Conservation (phyloP, 768 basidiomycete species). For the Pleurotus djamor region DNA sequence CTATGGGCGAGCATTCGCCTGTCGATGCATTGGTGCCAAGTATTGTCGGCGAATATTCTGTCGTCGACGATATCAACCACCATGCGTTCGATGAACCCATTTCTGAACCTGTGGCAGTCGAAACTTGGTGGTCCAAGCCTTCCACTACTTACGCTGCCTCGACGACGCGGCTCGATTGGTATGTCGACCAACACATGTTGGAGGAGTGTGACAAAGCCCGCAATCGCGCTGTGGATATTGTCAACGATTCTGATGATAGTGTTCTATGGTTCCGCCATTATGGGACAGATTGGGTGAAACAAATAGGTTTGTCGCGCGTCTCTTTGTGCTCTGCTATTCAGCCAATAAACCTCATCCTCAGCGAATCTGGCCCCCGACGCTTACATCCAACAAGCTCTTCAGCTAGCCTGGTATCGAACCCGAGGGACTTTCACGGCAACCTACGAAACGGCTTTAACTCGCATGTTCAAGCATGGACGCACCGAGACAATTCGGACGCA, state of each 20-base stretch:
- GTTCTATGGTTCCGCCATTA: slow-evolving; percentile 82
- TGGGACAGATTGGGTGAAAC: slow-evolving; percentile 87
- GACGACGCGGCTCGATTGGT: slow-evolving; percentile 71
- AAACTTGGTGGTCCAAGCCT: neutral
- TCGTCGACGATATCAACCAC: slow-evolving; percentile 64
- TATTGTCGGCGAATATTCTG: slow-evolving; percentile 79
- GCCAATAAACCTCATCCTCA: slow-evolving; percentile 5
- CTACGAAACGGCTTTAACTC: slow-evolving; percentile 90
- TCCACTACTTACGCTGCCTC: slow-evolving; percentile 9
- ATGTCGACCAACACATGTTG: slow-evolving; percentile 56
- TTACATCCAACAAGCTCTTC: slow-evolving; percentile 88
- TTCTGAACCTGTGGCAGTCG: neutral
- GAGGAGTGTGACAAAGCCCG: slow-evolving; percentile 59
- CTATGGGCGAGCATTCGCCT: slow-evolving; percentile 88
- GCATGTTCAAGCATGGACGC: slow-evolving; percentile 82
- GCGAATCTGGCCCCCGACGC: slow-evolving; percentile 68
- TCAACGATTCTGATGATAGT: slow-evolving; percentile 80
- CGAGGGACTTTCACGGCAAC: slow-evolving; percentile 80
- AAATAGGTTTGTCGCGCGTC: slow-evolving; percentile 48
- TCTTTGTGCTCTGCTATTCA: neutral
- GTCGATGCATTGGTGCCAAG: slow-evolving; percentile 90
- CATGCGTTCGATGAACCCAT: slow-evolving; percentile 30
- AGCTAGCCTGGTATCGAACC: slow-evolving; percentile 86
- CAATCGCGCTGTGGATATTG: slow-evolving; percentile 51
- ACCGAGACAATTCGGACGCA: slow-evolving; percentile 87